A percentile compares a stretch with the other conserved stretches of the same genome.
Evolutionary conservation across 257 asterid species (phyloP).

Genomic region (Fraxinus quadrangulata): DNA sequence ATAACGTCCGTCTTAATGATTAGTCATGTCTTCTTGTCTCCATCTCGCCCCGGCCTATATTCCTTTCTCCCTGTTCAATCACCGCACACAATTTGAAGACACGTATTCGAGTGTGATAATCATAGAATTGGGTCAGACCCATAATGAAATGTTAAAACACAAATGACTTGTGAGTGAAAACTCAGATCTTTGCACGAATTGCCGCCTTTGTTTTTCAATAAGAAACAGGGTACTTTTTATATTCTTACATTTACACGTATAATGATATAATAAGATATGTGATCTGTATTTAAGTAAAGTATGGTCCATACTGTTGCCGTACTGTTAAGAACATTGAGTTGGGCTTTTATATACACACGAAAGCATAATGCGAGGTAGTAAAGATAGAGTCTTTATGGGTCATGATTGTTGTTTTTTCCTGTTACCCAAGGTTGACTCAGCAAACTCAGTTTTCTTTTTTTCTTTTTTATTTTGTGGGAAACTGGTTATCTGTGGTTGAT

Average conservation of each 20-base stretch:
- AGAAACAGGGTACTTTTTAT: background rate
- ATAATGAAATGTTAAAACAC: conserved; percentile 21
- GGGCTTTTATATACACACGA: conserved; percentile 29
- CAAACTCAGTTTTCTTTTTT: conserved; percentile 22
- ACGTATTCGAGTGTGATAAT: conserved; percentile 2
- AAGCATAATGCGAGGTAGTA: conserved; percentile 31
- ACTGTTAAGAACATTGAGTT: background rate
- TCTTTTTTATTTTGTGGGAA: conserved; percentile 31
- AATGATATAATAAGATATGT: background rate
- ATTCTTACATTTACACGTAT: no score
- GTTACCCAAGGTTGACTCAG: conserved; percentile 33
- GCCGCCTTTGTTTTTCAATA: conserved; percentile 28
- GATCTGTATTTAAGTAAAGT: conserved; percentile 22
- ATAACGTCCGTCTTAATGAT: conserved; percentile 40
- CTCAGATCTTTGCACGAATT: conserved; percentile 38
- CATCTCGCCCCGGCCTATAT: conserved; percentile 27
- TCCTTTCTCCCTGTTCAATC: conserved; percentile 23
- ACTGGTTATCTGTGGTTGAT: conserved; percentile 49
- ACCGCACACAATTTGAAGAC: background rate
- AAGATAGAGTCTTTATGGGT: conserved; percentile 40
- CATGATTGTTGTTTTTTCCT: conserved; percentile 40
- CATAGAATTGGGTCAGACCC: conserved; percentile 25
- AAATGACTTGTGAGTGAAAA: conserved; percentile 19
- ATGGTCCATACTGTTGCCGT: conserved; percentile 26
- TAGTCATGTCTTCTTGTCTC: conserved; percentile 58